Conservation (phyloP, 768 basidiomycete genomes). For the Lactifluus subvellereus region DNA sequence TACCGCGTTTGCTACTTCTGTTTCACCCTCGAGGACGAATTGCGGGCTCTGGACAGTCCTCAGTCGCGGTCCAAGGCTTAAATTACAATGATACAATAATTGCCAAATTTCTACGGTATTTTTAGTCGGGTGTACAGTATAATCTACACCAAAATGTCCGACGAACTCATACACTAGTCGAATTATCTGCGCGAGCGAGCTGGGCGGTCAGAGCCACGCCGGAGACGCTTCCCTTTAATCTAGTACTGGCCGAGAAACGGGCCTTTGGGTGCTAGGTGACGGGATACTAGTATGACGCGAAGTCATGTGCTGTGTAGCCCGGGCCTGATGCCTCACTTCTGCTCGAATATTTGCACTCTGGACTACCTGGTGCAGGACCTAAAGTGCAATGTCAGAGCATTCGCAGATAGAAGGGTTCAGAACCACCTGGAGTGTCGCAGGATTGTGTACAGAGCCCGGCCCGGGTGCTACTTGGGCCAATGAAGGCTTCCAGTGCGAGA, state of each 20-base stretch:
- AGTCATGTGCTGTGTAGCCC: not conserved
- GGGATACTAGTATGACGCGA: not conserved
- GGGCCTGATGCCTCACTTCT: not conserved
- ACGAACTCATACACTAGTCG: not conserved
- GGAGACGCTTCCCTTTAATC: not conserved
- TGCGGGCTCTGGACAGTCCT: not conserved
- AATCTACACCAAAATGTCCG: not conserved
- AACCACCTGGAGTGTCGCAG: not conserved
- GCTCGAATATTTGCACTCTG: not conserved
- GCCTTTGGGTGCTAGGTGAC: not conserved
- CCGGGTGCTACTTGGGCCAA: not conserved
- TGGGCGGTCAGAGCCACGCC: not conserved
- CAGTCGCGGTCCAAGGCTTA: not conserved
- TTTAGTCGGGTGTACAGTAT: not conserved
- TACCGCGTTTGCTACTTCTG: too few relatives aligned
- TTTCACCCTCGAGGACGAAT: not conserved
- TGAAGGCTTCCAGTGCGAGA: conserved; percentile 14
- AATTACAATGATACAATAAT: not conserved
- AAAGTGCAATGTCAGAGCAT: not conserved
- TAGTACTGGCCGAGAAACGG: not conserved
- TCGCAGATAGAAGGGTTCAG: not conserved
- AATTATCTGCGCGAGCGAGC: not conserved
- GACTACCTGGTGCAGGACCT: conserved; percentile 8
- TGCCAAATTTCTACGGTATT: not conserved
- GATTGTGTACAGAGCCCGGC: not conserved